Conservation (phyloP, 1,284 basidiomycete species). For the Sanghuangporus weigelae region DNA sequence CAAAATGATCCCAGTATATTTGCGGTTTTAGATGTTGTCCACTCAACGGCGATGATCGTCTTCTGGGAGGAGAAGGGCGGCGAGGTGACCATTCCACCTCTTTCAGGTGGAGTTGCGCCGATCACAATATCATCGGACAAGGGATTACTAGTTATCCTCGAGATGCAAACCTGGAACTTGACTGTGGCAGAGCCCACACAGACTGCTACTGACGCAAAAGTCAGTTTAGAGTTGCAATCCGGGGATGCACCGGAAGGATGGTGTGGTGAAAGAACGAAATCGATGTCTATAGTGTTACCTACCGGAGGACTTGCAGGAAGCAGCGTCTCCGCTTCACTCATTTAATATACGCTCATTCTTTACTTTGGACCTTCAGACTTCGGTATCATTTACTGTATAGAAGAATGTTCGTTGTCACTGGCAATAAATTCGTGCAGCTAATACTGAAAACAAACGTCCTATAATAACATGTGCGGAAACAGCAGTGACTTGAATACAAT, state of each 20-base stretch:
- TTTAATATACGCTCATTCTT: neutral
- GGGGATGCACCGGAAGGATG: constrained; percentile 27
- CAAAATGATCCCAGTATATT: constrained; percentile 39
- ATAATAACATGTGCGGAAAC: constrained; percentile 3
- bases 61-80: constrained; percentile 41
- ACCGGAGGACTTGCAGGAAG: constrained; percentile 35
- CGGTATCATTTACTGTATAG: neutral
- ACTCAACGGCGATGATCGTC: constrained; percentile 35
- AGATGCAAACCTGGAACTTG: constrained; percentile 35
- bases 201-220: constrained; percentile 19
- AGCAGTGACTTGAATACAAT: constrained; percentile 22
- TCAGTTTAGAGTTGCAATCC: constrained; percentile 27
- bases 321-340: constrained; percentile 30
- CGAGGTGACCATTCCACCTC: constrained; percentile 18
- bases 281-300: constrained; percentile 27
- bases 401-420: neutral
- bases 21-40: constrained; percentile 35
- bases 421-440: constrained; percentile 6
- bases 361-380: neutral
- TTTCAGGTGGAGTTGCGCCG: constrained; percentile 21
- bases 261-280: constrained; percentile 25
- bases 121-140: constrained; percentile 37
- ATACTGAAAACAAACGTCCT: neutral
- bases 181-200: constrained; percentile 57
- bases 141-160: constrained; percentile 41